Percentiles rank a stretch among this genome's conserved stretches.
Conservation (phyloP, 225 moss, liverwort and hornwort genomes). For the Physcomitrellopsis africana region DNA sequence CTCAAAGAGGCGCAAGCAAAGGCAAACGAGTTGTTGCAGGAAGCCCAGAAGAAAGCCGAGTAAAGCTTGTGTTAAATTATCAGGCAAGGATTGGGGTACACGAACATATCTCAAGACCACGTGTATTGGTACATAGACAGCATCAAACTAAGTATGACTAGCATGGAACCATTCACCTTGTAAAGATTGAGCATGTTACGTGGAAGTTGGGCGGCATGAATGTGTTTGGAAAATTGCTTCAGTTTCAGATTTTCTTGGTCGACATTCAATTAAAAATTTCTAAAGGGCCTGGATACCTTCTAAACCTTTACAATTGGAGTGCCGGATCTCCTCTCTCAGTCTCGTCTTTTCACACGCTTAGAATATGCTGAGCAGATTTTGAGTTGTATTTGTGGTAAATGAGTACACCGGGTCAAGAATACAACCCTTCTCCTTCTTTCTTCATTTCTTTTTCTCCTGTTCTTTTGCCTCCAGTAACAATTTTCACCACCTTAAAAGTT, state of each 20-base stretch:
- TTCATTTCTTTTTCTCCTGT: too few species aligned
- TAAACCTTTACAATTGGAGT: too few species aligned
- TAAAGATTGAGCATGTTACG: constrained; percentile 24
- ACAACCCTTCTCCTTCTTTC: too few species aligned
- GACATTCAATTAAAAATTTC: too few species aligned
- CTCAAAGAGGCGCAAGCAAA: constrained; percentile 72
- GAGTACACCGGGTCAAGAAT: too few species aligned
- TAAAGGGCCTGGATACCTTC: too few species aligned
- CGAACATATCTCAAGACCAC: constrained; percentile 16
- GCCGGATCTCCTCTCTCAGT: too few species aligned
- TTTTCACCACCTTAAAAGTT: too few species aligned
- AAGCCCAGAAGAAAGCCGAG: constrained; percentile 63
- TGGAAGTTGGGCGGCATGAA: constrained; percentile 28
- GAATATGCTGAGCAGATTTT: too few species aligned
- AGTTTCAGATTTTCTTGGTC: neutral
- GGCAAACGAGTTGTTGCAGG: constrained; percentile 68
- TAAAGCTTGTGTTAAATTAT: constrained; percentile 22
- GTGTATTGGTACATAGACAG: constrained; percentile 29
- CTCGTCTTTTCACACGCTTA: too few species aligned
- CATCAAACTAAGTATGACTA: neutral
- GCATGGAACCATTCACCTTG: constrained; percentile 18
- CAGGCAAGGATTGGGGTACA: neutral
- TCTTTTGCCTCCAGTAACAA: too few species aligned
- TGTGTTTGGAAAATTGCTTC: constrained; percentile 17
- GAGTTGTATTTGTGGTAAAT: too few species aligned